Conservation (phyloP, 139 green algal species). For the Zygnema cylindricum region DNA sequence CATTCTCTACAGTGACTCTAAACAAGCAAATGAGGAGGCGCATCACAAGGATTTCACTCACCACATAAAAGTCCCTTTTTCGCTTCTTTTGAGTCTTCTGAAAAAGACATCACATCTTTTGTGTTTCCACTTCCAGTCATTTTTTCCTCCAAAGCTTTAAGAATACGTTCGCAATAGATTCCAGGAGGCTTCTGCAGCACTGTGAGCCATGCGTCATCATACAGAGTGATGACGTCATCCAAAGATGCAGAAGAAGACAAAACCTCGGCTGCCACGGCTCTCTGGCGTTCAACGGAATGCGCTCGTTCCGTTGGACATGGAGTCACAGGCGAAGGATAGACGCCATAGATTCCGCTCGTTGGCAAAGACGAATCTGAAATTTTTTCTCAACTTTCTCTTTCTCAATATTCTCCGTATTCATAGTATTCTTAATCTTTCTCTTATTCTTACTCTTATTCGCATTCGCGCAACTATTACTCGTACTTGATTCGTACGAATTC, state of each 20-base stretch:
- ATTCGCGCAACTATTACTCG: no score
- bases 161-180: slow-evolving; percentile 50
- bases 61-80: not conserved
- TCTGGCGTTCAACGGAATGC: slow-evolving; percentile 6
- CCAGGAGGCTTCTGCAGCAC: slow-evolving; percentile 48
- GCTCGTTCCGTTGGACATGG: not conserved
- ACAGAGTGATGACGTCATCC: slow-evolving; percentile 13
- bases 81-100: not conserved
- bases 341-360: no score
- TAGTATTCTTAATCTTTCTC: no score
- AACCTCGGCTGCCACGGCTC: not conserved
- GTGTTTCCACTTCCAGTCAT: not conserved
- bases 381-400: no score
- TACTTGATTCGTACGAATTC: no score
- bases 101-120: not conserved
- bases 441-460: no score
- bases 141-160: not conserved
- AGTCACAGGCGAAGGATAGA: slow-evolving; percentile 7
- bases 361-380: no score
- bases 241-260: not conserved
- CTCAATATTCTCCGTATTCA: no score
- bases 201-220: slow-evolving; percentile 38
- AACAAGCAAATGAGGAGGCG: not conserved
- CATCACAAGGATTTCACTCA: not conserved
- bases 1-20: not conserved